Conservation (phyloP, 768 basidiomycete genomes). For the Auricularia cornea region DNA sequence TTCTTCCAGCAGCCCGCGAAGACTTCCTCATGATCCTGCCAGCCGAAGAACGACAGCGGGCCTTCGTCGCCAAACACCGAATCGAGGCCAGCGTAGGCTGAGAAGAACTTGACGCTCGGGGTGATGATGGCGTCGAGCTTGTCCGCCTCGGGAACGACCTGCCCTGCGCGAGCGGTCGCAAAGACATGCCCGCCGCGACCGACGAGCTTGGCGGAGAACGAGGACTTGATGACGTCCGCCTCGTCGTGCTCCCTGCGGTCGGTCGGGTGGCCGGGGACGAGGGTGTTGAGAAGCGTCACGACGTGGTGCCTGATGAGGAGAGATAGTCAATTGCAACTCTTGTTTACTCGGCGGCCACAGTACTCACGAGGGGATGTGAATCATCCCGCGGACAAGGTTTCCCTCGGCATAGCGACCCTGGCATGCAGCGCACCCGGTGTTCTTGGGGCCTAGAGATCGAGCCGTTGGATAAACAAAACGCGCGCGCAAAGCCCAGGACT, state of each 20-base stretch:
- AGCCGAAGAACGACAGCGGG: not conserved
- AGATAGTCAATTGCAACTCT: too few species aligned
- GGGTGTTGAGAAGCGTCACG: not conserved
- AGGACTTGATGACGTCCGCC: not conserved
- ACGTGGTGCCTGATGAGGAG: not conserved
- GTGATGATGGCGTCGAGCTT: not conserved
- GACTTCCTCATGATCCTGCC: not conserved
- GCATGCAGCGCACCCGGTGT: not conserved
- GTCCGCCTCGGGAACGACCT: not conserved
- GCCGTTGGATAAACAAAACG: not conserved
- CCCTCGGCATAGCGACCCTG: not conserved
- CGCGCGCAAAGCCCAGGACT: not conserved
- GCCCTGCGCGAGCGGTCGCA: not conserved
- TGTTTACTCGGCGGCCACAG: too few species aligned
- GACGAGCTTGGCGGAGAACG: not conserved
- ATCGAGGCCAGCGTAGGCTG: not conserved
- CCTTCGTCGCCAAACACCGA: not conserved
- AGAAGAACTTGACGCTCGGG: not conserved
- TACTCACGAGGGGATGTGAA: not conserved
- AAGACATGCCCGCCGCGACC: not conserved
- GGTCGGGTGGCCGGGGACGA: not conserved
- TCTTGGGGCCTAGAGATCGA: not conserved
- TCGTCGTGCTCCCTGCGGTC: not conserved
- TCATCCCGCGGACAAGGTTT: not conserved
- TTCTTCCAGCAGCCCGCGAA: not conserved